Evolutionary conservation across 805 yeast species (phyloP), one percentile per base, ranked within the genome.

Genomic region (Torulaspora maleeae): DNA sequence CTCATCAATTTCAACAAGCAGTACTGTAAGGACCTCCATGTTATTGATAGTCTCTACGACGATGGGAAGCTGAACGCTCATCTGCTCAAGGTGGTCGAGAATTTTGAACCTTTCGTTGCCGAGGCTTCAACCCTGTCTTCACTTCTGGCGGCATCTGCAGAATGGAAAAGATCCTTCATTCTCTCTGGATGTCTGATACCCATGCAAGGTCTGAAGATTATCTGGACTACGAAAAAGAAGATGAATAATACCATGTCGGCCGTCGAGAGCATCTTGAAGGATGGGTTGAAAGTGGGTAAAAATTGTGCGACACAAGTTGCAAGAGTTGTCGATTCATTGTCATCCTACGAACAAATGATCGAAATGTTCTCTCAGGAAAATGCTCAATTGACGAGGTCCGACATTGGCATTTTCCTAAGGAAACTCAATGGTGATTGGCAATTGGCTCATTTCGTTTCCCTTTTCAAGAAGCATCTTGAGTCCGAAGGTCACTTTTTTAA

Each of bases 251-350:
- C 52, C 9, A 38, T 50, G 22, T 49, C 64, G 9, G 36, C 54
- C 1, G 67, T 75, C 1, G 77, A 74, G 36, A 55, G 75, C 29
- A 73, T 85, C 7, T 63, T 86, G 27, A 75, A 78, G 52, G 88
- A 85, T 47, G 91, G 95, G 0, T 61, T 90, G 27, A 82, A 84
- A 58, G 72, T 78, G 45, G 79, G 88, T 6, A 74, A 75, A 43
- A 67, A 65, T 38, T 82, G 79, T 36, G 77, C 78, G 13, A 81
- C 75, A 2, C 64, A 69, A 13, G 76, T 80, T 0, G 60, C 79
- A 1, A 64, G 66, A 30, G 64, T 82, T 24, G 68, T 79, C 1
- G 65, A 67, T 7, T 59, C 64, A 1, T 56, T 56, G 8, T 53
- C 48, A 0, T 48, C 53, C 3, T 71, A 67, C 37, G 52, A 57